Evolutionary conservation across 768 basidiomycete genomes (phyloP).

Genomic region (Tricholoma sp.): DNA sequence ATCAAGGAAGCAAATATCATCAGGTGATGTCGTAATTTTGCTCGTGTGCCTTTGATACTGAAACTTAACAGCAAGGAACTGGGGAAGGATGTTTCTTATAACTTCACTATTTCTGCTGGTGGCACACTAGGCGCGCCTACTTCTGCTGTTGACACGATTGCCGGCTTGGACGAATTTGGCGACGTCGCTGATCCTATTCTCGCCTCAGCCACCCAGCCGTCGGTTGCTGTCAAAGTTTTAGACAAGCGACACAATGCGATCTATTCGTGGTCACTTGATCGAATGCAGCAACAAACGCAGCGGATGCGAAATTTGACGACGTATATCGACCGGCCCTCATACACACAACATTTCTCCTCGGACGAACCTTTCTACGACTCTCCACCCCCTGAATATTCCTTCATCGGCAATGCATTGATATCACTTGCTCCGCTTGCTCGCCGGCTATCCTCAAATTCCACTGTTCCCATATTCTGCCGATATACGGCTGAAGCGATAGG

Average conservation of each 20-base stretch:
- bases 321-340: constrained; percentile 88
- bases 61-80: constrained; percentile 66
- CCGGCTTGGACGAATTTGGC: constrained; percentile 87
- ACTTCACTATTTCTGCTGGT: constrained; percentile 87
- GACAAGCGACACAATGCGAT: constrained; percentile 85
- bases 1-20: constrained; percentile 96
- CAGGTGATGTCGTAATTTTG: constrained; percentile 43
- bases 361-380: constrained; percentile 92
- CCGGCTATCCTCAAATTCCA: constrained; percentile 66
- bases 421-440: constrained; percentile 80
- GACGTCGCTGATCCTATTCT: constrained; percentile 85
- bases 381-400: constrained; percentile 85
- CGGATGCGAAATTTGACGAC: constrained; percentile 92
- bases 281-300: constrained; percentile 82
- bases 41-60: not conserved
- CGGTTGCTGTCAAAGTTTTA: constrained; percentile 85
- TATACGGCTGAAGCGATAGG: constrained; percentile 96
- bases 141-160: constrained; percentile 82
- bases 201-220: constrained; percentile 69
- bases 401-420: constrained; percentile 83
- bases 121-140: constrained; percentile 71
- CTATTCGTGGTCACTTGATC: constrained; percentile 88
- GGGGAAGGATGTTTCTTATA: constrained; percentile 82
- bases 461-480: constrained; percentile 86
- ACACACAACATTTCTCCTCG: constrained; percentile 90